A percentile compares a stretch with the other conserved stretches of the same genome.
Evolutionary conservation across 176 grass and related monocot genomes (phyloP).

Genomic region (Cocos nucifera): DNA sequence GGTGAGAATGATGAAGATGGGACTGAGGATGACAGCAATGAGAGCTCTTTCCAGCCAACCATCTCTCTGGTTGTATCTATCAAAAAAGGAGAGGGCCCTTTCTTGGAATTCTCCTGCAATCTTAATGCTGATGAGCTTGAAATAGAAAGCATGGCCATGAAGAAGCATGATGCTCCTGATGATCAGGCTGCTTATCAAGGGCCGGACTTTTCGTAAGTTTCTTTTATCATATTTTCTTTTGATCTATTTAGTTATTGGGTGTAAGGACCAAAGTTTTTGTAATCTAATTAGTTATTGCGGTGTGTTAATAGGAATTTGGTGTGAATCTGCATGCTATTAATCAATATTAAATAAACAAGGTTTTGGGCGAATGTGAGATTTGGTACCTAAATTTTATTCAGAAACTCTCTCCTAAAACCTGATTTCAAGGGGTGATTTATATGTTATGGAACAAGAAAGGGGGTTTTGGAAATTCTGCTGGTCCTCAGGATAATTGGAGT

Average conservation of each 20-base stretch:
- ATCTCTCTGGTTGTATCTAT: constrained; percentile 58
- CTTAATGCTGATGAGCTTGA: constrained; percentile 61
- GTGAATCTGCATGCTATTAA: too few species aligned
- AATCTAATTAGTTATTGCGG: background rate
- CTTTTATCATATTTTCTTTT: constrained; percentile 13
- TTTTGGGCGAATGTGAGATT: too few species aligned
- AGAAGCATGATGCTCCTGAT: constrained; percentile 36
- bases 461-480: too few species aligned
- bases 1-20: constrained; percentile 50
- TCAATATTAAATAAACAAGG: too few species aligned
- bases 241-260: too few species aligned
- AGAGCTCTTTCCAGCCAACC: constrained; percentile 37
- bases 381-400: too few species aligned
- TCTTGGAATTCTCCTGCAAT: constrained; percentile 71
- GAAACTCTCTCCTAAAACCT: too few species aligned
- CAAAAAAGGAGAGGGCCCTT: constrained; percentile 44
- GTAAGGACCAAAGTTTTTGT: constrained; percentile 67
- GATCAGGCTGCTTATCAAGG: constrained; percentile 53
- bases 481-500: too few species aligned
- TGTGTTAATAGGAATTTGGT: too few species aligned
- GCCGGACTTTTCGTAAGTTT: constrained; percentile 79
- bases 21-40: constrained; percentile 1
- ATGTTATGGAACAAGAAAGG: too few species aligned
- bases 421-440: too few species aligned
- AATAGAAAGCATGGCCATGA: constrained; percentile 66